Conservation (phyloP, 176 grass and related monocot genomes). For the Zoysia pacifica region DNA sequence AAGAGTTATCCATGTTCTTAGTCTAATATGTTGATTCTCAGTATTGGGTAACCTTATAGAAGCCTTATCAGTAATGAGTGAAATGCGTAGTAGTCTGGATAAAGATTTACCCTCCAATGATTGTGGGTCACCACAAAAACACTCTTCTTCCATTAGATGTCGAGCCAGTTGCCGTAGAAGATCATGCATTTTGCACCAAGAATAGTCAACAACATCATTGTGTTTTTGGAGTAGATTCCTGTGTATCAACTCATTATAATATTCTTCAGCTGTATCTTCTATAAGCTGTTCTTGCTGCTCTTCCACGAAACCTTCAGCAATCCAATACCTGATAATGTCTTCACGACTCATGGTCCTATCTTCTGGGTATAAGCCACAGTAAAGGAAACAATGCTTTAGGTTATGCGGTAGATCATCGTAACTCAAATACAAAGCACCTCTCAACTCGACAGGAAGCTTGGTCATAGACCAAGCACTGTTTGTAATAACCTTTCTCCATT, state of each 20-base stretch:
- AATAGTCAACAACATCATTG: not conserved
- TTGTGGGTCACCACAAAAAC: not conserved
- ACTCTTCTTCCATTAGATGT: not conserved
- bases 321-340: conserved; percentile 18
- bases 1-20: not conserved
- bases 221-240: not conserved
- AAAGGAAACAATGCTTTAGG: not conserved
- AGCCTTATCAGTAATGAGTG: not conserved
- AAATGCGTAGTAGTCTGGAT: not conserved
- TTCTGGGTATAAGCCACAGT: not conserved
- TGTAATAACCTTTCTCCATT: not conserved
- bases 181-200: not conserved
- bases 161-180: not conserved
- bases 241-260: not conserved
- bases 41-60: not conserved
- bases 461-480: not conserved
- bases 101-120: not conserved
- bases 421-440: not conserved
- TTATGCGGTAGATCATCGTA: not conserved
- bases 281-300: not conserved
- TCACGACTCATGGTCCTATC: not conserved
- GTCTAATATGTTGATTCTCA: not conserved
- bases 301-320: conserved; percentile 45
- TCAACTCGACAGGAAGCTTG: not conserved
- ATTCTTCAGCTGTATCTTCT: not conserved